Conservation (phyloP, 2,329 filamentous ascomycete species). For the Ramularia endophylla region DNA sequence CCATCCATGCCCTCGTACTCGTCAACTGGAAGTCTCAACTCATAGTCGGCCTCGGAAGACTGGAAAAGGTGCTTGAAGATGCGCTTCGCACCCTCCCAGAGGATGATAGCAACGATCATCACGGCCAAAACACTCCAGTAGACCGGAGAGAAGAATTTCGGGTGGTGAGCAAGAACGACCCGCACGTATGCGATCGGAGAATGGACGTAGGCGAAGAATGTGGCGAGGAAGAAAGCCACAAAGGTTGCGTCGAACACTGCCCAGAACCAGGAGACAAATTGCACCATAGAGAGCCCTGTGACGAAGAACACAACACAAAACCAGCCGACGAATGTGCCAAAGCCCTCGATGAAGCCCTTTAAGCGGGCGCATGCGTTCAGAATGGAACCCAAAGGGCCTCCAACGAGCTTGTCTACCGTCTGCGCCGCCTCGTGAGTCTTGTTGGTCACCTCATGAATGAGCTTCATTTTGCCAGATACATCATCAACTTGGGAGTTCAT, state of each 20-base stretch:
- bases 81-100: no score
- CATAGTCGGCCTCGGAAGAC: no score
- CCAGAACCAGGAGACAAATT: neutral
- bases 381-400: neutral
- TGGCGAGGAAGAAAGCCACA: neutral
- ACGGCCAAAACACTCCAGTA: neutral
- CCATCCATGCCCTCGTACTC: no score
- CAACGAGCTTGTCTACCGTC: neutral
- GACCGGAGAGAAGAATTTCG: neutral
- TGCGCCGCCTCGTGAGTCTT: neutral
- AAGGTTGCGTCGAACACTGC: neutral
- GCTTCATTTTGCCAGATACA: neutral
- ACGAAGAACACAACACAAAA: neutral
- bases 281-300: no score
- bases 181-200: neutral
- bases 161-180: neutral
- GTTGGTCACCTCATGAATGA: neutral
- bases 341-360: neutral
- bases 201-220: neutral
- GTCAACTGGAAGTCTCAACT: no score
- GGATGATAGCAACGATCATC: neutral
- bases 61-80: no score
- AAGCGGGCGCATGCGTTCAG: neutral
- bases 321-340: neutral
- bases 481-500: conserved; percentile 3